phyloP scores from a whole-genome alignment of 1,284 basidiomycete species.

The Cerioporus squamosus region DNA sequence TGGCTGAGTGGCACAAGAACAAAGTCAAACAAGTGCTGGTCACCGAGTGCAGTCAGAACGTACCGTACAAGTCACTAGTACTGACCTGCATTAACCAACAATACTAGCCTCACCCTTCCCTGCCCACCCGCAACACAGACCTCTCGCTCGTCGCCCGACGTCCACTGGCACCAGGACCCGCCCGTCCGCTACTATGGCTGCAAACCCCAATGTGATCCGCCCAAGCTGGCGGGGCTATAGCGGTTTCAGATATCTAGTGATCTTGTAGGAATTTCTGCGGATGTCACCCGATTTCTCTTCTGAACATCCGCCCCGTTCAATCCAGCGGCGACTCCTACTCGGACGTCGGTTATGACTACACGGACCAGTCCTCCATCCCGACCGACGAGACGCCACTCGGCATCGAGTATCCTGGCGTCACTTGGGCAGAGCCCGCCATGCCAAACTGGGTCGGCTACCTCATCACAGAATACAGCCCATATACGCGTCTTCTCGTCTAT shows the following conservation, averaged over 20 bases:
- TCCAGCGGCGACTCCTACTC: slow-evolving; percentile 59
- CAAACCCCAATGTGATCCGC: slow-evolving; percentile 14
- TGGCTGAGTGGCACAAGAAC: not conserved
- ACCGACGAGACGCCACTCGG: slow-evolving; percentile 50
- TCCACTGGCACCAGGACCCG: not conserved
- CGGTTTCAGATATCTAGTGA: slow-evolving; percentile 42
- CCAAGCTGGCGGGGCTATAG: slow-evolving; percentile 44
- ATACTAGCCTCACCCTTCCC: too few species aligned
- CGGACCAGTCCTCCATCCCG: slow-evolving; percentile 30
- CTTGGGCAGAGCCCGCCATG: slow-evolving; percentile 45
- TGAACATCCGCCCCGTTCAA: slow-evolving; percentile 1
- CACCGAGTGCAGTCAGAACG: too few species aligned
- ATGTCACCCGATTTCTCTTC: slow-evolving; percentile 2
- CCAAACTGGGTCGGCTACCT: slow-evolving; percentile 63
- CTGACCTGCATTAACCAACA: too few species aligned
- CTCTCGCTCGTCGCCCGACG: not conserved
- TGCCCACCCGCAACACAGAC: not conserved
- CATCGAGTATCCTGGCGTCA: slow-evolving; percentile 46
- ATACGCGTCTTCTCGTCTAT: slow-evolving; percentile 47
- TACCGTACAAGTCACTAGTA: too few species aligned
- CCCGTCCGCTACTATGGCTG: not conserved
- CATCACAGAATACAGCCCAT: slow-evolving; percentile 46
- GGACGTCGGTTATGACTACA: slow-evolving; percentile 39
- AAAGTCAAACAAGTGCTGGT: too few species aligned
- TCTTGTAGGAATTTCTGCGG: slow-evolving; percentile 42